Conservation (phyloP, 306 rosid genomes). For the Sicyos edulis region DNA sequence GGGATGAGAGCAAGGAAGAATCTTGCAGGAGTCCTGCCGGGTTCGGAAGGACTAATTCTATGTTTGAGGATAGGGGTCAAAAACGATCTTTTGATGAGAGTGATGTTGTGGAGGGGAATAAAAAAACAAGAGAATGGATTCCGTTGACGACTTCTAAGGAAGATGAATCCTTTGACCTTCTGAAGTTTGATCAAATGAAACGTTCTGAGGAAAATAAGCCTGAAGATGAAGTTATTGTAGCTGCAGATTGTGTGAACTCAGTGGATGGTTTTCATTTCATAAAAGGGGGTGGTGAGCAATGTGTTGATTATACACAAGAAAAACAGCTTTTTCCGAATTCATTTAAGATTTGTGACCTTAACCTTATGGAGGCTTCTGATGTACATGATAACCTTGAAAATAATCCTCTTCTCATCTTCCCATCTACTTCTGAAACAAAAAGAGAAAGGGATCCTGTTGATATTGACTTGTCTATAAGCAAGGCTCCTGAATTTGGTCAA, state of each 20-base stretch:
- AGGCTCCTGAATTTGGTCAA: constrained; percentile 41
- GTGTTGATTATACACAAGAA: constrained; percentile 52
- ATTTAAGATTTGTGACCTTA: constrained; percentile 91
- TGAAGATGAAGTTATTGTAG: constrained; percentile 31
- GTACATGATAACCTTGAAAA: constrained; percentile 57
- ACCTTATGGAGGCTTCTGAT: constrained; percentile 78
- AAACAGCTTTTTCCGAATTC: constrained; percentile 62
- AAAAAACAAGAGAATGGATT: constrained; percentile 56
- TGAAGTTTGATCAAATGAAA: constrained; percentile 43
- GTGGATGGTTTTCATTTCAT: constrained; percentile 40
- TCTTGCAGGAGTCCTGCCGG: constrained; percentile 29
- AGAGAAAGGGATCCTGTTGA: constrained; percentile 45
- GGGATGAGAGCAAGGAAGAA: constrained; percentile 36
- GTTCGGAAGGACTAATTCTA: constrained; percentile 37
- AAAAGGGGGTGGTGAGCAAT: constrained; percentile 39
- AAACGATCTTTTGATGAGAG: constrained; percentile 51
- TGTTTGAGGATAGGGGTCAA: constrained; percentile 53
- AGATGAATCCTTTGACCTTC: constrained; percentile 42
- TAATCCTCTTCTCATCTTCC: constrained; percentile 42
- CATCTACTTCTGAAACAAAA: constrained; percentile 48
- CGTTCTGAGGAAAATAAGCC: constrained; percentile 35
- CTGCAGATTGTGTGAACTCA: constrained; percentile 39
- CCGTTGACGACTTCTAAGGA: constrained; percentile 43
- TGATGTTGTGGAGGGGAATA: constrained; percentile 46
- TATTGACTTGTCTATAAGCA: constrained; percentile 65